These are phyloP conservation scores for Smallanthus sonchifolius DNA, from an alignment of 129 eudicot genomes.

Conservation along the genomic window DNA sequence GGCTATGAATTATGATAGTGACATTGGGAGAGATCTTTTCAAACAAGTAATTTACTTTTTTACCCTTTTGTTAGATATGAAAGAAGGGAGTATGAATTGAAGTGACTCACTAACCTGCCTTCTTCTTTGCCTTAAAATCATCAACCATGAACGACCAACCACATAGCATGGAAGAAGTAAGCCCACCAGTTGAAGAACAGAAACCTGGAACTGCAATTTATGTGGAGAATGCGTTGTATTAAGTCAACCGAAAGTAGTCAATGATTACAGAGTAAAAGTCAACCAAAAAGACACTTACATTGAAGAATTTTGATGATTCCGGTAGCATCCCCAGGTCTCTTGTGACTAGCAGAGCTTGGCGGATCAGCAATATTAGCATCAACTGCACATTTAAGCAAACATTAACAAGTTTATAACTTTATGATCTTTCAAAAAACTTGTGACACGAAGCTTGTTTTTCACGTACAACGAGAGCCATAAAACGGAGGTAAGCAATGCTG, in stretches of 20 bases:
- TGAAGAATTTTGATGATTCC: slow-evolving; percentile 48
- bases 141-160: slow-evolving; percentile 57
- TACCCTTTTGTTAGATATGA: not conserved
- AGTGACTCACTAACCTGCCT: slow-evolving; percentile 18
- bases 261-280: not conserved
- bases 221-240: not conserved
- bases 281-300: slow-evolving; percentile 21
- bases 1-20: not conserved
- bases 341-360: slow-evolving; percentile 55
- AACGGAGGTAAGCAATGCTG: slow-evolving; percentile 57
- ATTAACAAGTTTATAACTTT: not conserved
- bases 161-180: slow-evolving; percentile 77
- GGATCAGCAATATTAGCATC: slow-evolving; percentile 62
- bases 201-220: slow-evolving; percentile 51
- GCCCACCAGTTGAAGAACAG: slow-evolving; percentile 70
- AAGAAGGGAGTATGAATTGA: not conserved
- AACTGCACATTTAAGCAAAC: slow-evolving; percentile 42
- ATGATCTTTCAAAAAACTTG: not conserved
- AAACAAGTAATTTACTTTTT: not conserved
- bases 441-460: not conserved
- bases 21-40: slow-evolving; percentile 3
- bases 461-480: slow-evolving; percentile 56
- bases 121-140: slow-evolving; percentile 54
- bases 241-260: not conserved
- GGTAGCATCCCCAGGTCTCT: slow-evolving; percentile 60